Percentiles rank a stretch among this genome's conserved stretches.
Evolutionary conservation across 1,284 basidiomycete genomes (phyloP).

Genomic region (Ceratobasidium papillatum): DNA sequence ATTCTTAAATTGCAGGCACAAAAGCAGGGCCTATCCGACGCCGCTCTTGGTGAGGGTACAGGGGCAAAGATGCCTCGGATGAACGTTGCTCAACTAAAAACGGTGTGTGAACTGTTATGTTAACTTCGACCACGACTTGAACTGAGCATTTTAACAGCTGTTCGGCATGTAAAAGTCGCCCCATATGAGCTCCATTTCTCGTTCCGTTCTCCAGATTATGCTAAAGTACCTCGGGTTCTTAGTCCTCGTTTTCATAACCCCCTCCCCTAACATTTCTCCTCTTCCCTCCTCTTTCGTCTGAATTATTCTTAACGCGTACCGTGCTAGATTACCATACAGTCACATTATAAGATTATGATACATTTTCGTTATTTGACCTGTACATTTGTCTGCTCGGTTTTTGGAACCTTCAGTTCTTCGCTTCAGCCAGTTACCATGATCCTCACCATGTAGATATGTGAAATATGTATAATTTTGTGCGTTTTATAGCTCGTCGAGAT

Average conservation of each 20-base stretch:
- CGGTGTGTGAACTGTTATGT: neutral
- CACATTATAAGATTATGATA: neutral
- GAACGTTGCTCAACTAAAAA: slow-evolving; percentile 34
- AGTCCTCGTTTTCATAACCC: neutral
- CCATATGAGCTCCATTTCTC: neutral
- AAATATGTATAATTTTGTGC: no score
- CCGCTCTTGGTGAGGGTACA: slow-evolving; percentile 41
- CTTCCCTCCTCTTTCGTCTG: neutral
- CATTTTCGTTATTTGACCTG: neutral
- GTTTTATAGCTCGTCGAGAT: no score
- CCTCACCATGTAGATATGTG: no score
- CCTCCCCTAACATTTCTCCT: neutral
- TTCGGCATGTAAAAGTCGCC: neutral
- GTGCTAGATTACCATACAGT: neutral
- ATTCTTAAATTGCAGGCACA: slow-evolving; percentile 72
- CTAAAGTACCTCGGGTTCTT: neutral
- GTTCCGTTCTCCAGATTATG: neutral
- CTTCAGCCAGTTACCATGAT: no score
- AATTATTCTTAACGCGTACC: neutral
- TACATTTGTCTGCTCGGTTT: neutral
- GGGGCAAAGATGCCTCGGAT: slow-evolving; percentile 38
- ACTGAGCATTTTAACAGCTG: neutral
- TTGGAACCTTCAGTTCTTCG: neutral
- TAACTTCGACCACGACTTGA: neutral
- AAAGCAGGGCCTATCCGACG: slow-evolving; percentile 58